phyloP scores from a whole-genome alignment of 1,139 yeast species.

The Taiozyma sp. region DNA sequence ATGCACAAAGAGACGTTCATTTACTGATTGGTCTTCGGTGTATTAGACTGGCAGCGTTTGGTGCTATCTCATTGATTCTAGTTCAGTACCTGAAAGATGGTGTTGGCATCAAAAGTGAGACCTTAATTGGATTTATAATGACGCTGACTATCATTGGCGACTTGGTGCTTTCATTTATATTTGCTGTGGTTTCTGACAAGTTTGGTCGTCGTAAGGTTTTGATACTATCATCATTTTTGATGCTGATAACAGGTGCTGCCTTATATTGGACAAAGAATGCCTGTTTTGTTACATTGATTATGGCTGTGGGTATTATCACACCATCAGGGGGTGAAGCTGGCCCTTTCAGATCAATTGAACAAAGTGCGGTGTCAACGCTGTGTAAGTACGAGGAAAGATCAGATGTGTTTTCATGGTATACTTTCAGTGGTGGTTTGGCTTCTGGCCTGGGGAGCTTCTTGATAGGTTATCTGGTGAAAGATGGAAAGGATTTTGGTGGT shows the following conservation, averaged over 20 bases:
- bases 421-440: slow-evolving; percentile 64
- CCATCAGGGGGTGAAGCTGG: slow-evolving; percentile 94
- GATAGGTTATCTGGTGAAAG: slow-evolving; percentile 56
- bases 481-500: slow-evolving; percentile 45
- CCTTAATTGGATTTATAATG: slow-evolving; percentile 74
- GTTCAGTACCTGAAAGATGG: slow-evolving; percentile 48
- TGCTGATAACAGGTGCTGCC: slow-evolving; percentile 63
- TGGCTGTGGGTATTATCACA: slow-evolving; percentile 68
- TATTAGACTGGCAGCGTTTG: slow-evolving; percentile 37
- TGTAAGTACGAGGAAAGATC: slow-evolving; percentile 66
- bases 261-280: slow-evolving; percentile 54
- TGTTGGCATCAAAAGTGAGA: slow-evolving; percentile 45
- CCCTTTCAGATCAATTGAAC: slow-evolving; percentile 87
- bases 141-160: slow-evolving; percentile 79
- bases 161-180: slow-evolving; percentile 60
- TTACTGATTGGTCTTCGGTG: slow-evolving; percentile 32
- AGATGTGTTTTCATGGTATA: slow-evolving; percentile 59
- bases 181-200: slow-evolving; percentile 76
- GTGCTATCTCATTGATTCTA: slow-evolving; percentile 38
- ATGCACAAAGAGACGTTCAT: slow-evolving; percentile 30
- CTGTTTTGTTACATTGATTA: slow-evolving; percentile 54
- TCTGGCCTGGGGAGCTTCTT: slow-evolving; percentile 69
- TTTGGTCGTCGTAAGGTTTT: slow-evolving; percentile 70
- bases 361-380: slow-evolving; percentile 78
- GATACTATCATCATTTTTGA: slow-evolving; percentile 60